Evolutionary conservation across 129 eudicot species (phyloP), one percentile per base, ranked within the genome.

Genomic region (Flaveria linearis): DNA sequence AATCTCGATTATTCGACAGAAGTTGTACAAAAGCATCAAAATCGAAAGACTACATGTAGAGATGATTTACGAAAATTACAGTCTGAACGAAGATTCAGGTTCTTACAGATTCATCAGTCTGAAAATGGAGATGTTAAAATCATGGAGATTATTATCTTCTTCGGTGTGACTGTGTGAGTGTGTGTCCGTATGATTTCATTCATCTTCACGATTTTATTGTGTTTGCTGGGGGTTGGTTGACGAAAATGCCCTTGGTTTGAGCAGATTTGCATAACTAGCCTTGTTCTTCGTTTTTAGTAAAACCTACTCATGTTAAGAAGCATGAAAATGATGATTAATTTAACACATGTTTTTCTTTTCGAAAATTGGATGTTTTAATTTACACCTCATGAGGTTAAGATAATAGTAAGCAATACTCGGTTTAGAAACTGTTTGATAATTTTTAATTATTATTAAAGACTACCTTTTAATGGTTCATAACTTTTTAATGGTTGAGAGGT

Each of bases 261-360:
- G 55, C 13, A 45, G 46, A 52, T 65, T 26, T 80, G 26, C 78
- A 68, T 22, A 47, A 53, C 14, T 63, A 68, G 4, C 60, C 64
- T 52, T 64, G 26, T 75, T 52, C 55, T 56, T 69, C 47, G 69
- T 64, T 73, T n/a, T 80, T 61, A 80, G 83, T 64, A 69, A 78
- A 69, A 45, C 10, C 53, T 72, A 14, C 39, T 9, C 6, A 18
- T 63, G 6, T 79, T 68, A 73, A 80, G 67, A 80, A 63, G 73
- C 74, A 73, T 64, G 55, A 73, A 72, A 79, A 73, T 18, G 74
- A 57, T 18, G 68, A 73, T 52, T 73, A 72, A 26, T 52, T 51
- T 51, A 14, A 71, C 78, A 72, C 78, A 53, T 41, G 74, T 53
- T 79, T 28, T 63, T 79, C 43, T 52, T 47, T 12, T 12, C 55